Percentiles rank a stretch among this genome's conserved stretches.
Evolutionary conservation across 2,329 filamentous ascomycete genomes (phyloP).

Genomic region (Tothia fuscella): DNA sequence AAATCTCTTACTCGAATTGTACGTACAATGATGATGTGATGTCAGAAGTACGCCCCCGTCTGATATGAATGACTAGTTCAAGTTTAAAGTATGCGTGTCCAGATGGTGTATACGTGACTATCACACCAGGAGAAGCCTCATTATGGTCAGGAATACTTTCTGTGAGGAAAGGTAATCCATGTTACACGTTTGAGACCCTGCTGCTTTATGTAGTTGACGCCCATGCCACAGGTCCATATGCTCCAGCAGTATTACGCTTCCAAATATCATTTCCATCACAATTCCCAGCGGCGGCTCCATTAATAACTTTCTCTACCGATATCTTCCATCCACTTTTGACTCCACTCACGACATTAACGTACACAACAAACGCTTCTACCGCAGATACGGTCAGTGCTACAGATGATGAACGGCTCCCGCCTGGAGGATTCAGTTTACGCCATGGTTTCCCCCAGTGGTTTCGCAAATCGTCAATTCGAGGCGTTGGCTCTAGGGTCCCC

Average conservation of each 20-base stretch:
- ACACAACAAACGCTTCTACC: slow-evolving; percentile 56
- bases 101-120: slow-evolving; percentile 73
- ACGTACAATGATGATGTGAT: slow-evolving; percentile 23
- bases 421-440: slow-evolving; percentile 78
- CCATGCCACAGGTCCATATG: slow-evolving; percentile 61
- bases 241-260: slow-evolving; percentile 77
- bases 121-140: slow-evolving; percentile 68
- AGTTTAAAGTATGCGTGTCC: slow-evolving; percentile 74
- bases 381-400: slow-evolving; percentile 70
- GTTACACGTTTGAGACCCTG: neutral
- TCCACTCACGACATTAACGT: slow-evolving; percentile 87
- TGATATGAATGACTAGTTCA: slow-evolving; percentile 43
- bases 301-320: slow-evolving; percentile 81
- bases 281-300: slow-evolving; percentile 68
- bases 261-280: slow-evolving; percentile 74
- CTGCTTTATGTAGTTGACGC: neutral
- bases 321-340: slow-evolving; percentile 92
- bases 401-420: slow-evolving; percentile 71
- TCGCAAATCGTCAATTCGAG: slow-evolving; percentile 27
- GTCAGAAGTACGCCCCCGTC: slow-evolving; percentile 3
- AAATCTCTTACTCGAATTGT: slow-evolving; percentile 75
- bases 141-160: slow-evolving; percentile 90
- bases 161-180: slow-evolving; percentile 61
- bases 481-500: neutral
- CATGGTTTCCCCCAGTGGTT: slow-evolving; percentile 93